phyloP scores from a whole-genome alignment of 768 basidiomycete species.

The Russula earlei region DNA sequence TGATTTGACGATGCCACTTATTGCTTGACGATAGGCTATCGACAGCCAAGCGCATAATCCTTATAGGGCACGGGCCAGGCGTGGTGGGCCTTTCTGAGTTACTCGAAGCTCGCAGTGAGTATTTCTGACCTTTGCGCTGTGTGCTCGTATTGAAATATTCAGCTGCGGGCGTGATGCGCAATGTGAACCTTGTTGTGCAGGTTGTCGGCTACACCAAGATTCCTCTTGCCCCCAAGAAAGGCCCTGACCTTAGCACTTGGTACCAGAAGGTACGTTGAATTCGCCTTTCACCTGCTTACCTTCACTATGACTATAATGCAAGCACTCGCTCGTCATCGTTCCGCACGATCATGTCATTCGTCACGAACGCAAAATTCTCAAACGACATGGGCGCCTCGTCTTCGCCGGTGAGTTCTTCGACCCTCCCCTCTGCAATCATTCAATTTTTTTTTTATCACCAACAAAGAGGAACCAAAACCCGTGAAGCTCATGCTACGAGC shows the following conservation, averaged over 20 bases:
- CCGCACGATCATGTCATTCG: slow-evolving; percentile 52
- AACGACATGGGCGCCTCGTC: slow-evolving; percentile 56
- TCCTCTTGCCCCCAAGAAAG: slow-evolving; percentile 19
- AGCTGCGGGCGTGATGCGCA: slow-evolving; percentile 46
- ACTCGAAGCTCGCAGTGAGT: slow-evolving; percentile 58
- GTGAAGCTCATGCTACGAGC: slow-evolving; percentile 53
- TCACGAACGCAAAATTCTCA: slow-evolving; percentile 33
- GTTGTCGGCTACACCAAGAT: slow-evolving; percentile 18
- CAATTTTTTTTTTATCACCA: background rate
- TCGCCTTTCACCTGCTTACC: background rate
- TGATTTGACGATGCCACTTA: background rate
- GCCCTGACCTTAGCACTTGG: slow-evolving; percentile 36
- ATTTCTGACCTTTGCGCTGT: background rate
- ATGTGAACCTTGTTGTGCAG: slow-evolving; percentile 20
- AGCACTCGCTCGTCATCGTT: slow-evolving; percentile 68
- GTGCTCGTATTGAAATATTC: slow-evolving; percentile 1
- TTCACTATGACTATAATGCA: slow-evolving; percentile 7
- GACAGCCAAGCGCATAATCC: slow-evolving; percentile 57
- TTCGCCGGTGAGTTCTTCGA: slow-evolving; percentile 45
- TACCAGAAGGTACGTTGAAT: slow-evolving; percentile 63
- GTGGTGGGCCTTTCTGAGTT: slow-evolving; percentile 69
- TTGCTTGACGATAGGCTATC: slow-evolving; percentile 46
- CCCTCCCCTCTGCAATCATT: background rate
- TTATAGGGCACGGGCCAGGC: slow-evolving; percentile 85
- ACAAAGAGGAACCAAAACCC: slow-evolving; percentile 58